Conservation (phyloP, 108 stramenopile genomes). For the Nitzschia sp. region DNA sequence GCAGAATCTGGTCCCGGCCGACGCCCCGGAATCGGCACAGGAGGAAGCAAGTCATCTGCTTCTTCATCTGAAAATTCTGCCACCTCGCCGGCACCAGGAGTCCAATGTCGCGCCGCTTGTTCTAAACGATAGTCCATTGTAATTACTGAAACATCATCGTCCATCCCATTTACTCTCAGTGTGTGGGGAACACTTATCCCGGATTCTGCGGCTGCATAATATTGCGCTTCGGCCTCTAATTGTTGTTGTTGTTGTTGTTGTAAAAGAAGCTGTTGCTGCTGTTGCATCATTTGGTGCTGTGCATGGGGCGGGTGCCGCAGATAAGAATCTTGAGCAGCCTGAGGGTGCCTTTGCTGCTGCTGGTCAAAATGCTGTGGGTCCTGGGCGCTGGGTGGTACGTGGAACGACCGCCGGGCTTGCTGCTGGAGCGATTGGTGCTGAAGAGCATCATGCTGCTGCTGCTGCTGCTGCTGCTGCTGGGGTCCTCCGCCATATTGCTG, state of each 20-base stretch:
- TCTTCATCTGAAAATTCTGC: slow-evolving; percentile 2
- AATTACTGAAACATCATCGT: slow-evolving; percentile 32
- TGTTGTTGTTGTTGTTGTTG: slow-evolving; percentile 12
- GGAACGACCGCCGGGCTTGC: background rate
- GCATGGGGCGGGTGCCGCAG: background rate
- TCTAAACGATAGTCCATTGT: slow-evolving; percentile 39
- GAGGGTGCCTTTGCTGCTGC: background rate
- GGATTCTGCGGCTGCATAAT: background rate
- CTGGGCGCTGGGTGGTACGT: background rate
- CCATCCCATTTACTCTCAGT: slow-evolving; percentile 7
- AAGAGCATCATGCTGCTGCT: background rate
- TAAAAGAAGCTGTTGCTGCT: background rate
- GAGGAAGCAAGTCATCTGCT: slow-evolving; percentile 3
- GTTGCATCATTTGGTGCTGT: background rate
- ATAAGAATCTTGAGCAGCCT: no score
- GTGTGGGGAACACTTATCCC: slow-evolving; percentile 13
- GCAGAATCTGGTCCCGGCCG: slow-evolving; percentile 24
- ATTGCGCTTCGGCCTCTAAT: background rate
- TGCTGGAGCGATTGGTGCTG: background rate
- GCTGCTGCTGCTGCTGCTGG: background rate
- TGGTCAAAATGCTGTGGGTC: background rate
- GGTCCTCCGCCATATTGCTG: background rate
- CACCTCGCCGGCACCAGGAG: background rate
- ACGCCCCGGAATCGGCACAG: background rate
- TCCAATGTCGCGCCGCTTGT: slow-evolving; percentile 17